Conservation (phyloP, 441 rosid genomes). For the Pelargonium cotyledonis region DNA sequence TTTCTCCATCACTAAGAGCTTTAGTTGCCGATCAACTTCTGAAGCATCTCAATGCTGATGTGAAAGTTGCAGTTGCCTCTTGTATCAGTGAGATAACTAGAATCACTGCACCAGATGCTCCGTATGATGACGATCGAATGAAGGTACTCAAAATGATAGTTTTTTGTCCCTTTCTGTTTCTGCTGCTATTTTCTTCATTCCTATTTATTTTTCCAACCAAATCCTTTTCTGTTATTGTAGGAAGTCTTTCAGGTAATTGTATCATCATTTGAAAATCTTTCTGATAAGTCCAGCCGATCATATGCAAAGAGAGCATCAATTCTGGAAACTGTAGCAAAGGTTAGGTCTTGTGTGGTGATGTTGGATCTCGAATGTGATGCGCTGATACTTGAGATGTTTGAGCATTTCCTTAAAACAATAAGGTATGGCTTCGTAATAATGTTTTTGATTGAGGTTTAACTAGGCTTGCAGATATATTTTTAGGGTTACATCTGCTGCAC, state of each 20-base stretch:
- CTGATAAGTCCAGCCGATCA: constrained; percentile 63
- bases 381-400: constrained; percentile 84
- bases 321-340: constrained; percentile 95
- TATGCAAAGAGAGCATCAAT: constrained; percentile 65
- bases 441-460: neutral
- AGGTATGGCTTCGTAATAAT: constrained; percentile 39
- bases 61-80: constrained; percentile 82
- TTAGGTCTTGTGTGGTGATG: constrained; percentile 96
- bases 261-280: constrained; percentile 66
- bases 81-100: constrained; percentile 98
- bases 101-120: constrained; percentile 99
- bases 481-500: neutral
- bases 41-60: constrained; percentile 63
- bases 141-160: constrained; percentile 40
- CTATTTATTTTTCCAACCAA: neutral
- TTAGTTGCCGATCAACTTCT: constrained; percentile 60
- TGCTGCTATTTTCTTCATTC: constrained; percentile 6
- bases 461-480: neutral
- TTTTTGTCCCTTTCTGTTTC: constrained; percentile 10
- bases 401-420: constrained; percentile 68
- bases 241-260: constrained; percentile 56
- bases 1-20: constrained; percentile 65
- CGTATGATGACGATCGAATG: constrained; percentile 89
- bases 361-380: constrained; percentile 95
- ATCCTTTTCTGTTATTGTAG: constrained; percentile 25